phyloP scores from a whole-genome alignment of 2,329 filamentous ascomycete genomes.

The Emericellopsis cladophorae region DNA sequence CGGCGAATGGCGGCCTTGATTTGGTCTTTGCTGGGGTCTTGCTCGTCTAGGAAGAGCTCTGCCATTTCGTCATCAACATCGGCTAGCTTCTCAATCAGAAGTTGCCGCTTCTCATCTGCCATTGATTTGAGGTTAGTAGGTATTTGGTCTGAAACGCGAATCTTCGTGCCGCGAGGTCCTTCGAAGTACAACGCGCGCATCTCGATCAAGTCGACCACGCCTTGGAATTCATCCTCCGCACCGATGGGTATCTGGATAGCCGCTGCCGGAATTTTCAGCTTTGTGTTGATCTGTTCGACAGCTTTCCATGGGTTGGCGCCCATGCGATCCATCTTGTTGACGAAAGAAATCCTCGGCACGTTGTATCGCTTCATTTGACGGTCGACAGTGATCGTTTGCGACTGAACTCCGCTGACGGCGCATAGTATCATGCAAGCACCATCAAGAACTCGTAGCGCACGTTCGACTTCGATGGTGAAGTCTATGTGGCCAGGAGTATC shows the following conservation, averaged over 20 bases:
- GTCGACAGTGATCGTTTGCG: constrained; percentile 95
- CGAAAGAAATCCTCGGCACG: constrained; percentile 85
- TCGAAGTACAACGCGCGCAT: constrained; percentile 94
- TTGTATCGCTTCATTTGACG: constrained; percentile 98
- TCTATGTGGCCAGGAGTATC: constrained; percentile 98
- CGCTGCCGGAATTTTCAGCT: constrained; percentile 84
- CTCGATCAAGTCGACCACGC: constrained; percentile 81
- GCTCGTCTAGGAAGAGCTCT: constrained; percentile 84
- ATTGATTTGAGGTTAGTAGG: constrained; percentile 68
- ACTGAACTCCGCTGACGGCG: constrained; percentile 92
- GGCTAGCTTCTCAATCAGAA: constrained; percentile 85
- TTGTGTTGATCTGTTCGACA: constrained; percentile 93
- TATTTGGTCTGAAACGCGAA: constrained; percentile 67
- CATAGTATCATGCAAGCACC: constrained; percentile 98
- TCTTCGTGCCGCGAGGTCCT: constrained; percentile 64
- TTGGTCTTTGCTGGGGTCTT: constrained; percentile 64
- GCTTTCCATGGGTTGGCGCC: constrained; percentile 97
- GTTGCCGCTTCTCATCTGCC: constrained; percentile 68
- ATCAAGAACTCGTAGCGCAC: constrained; percentile 86
- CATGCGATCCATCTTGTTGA: constrained; percentile 99
- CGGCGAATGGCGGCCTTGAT: constrained; percentile 88
- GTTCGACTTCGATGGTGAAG: constrained; percentile 97
- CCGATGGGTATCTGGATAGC: constrained; percentile 94
- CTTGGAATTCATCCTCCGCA: constrained; percentile 78
- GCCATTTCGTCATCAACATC: constrained; percentile 98